Percentiles rank a stretch among this genome's conserved stretches.
These are phyloP conservation scores for Straminergon stramineum DNA, from an alignment of 225 moss, liverwort and hornwort genomes.

Conservation along the genomic window DNA sequence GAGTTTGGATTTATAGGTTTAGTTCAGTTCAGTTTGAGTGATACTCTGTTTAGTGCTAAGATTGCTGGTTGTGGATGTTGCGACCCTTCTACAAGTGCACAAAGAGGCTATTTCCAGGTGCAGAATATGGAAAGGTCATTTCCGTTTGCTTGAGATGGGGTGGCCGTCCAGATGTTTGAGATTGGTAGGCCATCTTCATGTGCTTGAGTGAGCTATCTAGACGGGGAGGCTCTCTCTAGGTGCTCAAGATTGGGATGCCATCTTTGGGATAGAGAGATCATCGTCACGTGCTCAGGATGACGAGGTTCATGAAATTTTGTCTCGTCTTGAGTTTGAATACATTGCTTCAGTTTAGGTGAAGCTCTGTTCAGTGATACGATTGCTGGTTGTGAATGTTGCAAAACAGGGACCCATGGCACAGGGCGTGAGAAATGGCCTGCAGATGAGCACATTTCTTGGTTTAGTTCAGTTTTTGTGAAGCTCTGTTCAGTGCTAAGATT, in stretches of 20 bases:
- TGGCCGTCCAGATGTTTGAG: neutral
- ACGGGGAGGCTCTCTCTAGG: neutral
- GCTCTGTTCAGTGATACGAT: neutral
- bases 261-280: neutral
- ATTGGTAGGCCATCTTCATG: neutral
- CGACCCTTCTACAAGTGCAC: neutral
- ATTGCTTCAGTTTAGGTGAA: neutral
- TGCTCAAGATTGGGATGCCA: neutral
- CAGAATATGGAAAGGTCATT: neutral
- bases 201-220: neutral
- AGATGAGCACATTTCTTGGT: slow-evolving; percentile 7
- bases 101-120: neutral
- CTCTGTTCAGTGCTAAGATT: neutral
- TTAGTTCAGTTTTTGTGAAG: neutral
- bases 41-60: neutral
- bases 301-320: neutral
- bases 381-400: neutral
- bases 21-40: neutral
- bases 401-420: neutral
- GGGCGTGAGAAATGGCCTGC: neutral
- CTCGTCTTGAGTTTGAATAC: neutral
- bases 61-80: neutral
- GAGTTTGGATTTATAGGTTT: neutral
- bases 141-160: neutral
- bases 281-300: neutral